A percentile compares a stretch with the other conserved stretches of the same genome.
Evolutionary conservation across 2,329 filamentous ascomycete genomes (phyloP).

Genomic region (Zasmidium angulare): DNA sequence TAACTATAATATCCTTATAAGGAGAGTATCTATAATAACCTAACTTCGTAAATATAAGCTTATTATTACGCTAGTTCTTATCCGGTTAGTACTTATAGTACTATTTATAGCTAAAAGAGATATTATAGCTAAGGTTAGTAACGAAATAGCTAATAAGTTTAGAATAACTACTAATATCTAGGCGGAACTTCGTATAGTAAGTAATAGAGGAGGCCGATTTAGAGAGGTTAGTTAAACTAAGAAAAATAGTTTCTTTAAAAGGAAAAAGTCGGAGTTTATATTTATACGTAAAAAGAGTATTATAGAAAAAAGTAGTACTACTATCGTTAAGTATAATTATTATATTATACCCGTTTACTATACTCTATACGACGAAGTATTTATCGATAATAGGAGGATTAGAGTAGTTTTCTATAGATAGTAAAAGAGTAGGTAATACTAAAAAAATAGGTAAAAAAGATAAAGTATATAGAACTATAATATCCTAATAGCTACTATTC

Average conservation of each 20-base stretch:
- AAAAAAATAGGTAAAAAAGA: neutral
- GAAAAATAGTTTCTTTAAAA: neutral
- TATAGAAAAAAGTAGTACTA: neutral
- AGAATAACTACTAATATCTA: neutral
- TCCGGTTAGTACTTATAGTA: neutral
- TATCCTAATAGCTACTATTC: no score
- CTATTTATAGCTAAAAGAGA: neutral
- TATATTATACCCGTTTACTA: neutral
- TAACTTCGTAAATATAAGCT: neutral
- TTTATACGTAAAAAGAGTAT: neutral
- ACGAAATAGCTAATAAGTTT: no score
- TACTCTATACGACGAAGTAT: neutral
- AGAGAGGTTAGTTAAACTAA: neutral
- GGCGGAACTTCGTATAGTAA: neutral
- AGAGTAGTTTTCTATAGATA: neutral
- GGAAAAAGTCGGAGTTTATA: neutral
- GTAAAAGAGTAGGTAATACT: no score
- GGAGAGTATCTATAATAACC: neutral
- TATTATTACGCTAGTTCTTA: neutral
- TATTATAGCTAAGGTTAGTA: neutral
- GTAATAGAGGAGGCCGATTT: neutral
- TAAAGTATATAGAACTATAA: neutral
- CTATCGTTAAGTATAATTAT: no score
- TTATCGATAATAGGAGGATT: neutral
- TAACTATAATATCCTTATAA: neutral